Conservation (phyloP, 805 yeast species). For the Yarrowia osloensis region DNA sequence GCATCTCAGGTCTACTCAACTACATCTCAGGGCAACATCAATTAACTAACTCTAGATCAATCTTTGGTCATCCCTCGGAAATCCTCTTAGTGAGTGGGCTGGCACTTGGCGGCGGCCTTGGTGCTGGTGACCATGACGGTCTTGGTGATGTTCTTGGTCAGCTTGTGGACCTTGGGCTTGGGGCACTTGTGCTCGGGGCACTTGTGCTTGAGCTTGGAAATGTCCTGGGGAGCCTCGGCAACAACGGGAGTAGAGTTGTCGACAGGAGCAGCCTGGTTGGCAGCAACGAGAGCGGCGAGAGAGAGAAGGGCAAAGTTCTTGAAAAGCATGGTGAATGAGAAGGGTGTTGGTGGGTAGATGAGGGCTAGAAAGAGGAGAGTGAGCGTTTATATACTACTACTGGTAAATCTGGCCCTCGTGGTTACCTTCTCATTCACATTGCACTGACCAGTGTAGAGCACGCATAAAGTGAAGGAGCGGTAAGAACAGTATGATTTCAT, state of each 20-base stretch:
- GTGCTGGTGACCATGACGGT: neutral
- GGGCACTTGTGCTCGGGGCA: conserved; percentile 20
- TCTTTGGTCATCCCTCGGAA: no score
- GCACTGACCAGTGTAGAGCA: neutral
- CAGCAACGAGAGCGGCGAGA: neutral
- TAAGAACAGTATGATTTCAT: neutral
- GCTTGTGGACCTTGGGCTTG: conserved; percentile 15
- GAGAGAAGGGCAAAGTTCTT: neutral
- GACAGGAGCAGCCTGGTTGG: neutral
- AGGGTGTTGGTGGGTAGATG: neutral
- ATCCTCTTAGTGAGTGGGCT: conserved; percentile 1
- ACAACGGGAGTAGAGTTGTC: neutral
- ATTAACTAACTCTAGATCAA: neutral
- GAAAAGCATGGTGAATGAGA: neutral
- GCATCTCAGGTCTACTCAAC: no score
- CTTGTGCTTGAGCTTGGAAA: conserved; percentile 16
- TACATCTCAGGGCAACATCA: neutral
- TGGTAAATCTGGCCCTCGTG: neutral
- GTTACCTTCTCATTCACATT: neutral
- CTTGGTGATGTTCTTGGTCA: conserved; percentile 28
- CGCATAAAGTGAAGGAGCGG: neutral
- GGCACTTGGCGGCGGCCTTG: conserved; percentile 12
- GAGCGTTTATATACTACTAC: neutral
- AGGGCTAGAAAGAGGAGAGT: neutral
- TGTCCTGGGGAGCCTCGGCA: conserved; percentile 19